Evolutionary conservation across 257 asterid genomes (phyloP).

Genomic region (Mitragyna speciosa): DNA sequence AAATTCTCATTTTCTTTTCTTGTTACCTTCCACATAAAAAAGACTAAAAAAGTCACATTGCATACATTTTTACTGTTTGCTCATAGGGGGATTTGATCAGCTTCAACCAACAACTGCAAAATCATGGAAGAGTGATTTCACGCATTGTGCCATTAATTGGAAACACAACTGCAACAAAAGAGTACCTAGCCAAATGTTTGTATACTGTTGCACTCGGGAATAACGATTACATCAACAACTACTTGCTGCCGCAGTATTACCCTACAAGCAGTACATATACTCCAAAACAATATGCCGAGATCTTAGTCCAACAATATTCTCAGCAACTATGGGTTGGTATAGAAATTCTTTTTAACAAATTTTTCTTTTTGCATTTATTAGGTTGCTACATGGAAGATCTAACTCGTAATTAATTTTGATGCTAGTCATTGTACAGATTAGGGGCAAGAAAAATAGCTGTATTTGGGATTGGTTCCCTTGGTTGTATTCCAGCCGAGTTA

Average conservation of each 20-base stretch:
- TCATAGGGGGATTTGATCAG: conserved; percentile 28
- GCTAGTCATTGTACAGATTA: conserved; percentile 37
- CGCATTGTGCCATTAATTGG: conserved; percentile 29
- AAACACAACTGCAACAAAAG: conserved; percentile 25
- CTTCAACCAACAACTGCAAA: conserved; percentile 21
- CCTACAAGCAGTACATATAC: conserved; percentile 29
- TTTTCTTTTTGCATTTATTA: background rate
- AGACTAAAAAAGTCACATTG: background rate
- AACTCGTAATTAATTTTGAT: no score
- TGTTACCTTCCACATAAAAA: background rate
- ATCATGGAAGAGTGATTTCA: conserved; percentile 15
- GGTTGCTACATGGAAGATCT: no score
- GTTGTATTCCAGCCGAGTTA: conserved; percentile 39
- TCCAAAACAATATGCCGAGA: conserved; percentile 8
- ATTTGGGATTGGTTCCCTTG: conserved; percentile 31
- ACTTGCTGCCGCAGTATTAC: conserved; percentile 49
- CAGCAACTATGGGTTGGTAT: conserved; percentile 23
- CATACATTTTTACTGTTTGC: background rate
- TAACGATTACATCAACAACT: conserved; percentile 72
- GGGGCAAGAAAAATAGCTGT: conserved; percentile 57
- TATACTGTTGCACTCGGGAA: conserved; percentile 47
- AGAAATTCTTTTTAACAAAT: background rate
- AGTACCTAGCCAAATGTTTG: conserved; percentile 53
- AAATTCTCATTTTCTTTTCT: background rate
- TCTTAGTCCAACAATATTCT: conserved; percentile 16